Evolutionary conservation across 2,329 filamentous ascomycete genomes (phyloP).

Genomic region (Emmonsiellopsis sp.): DNA sequence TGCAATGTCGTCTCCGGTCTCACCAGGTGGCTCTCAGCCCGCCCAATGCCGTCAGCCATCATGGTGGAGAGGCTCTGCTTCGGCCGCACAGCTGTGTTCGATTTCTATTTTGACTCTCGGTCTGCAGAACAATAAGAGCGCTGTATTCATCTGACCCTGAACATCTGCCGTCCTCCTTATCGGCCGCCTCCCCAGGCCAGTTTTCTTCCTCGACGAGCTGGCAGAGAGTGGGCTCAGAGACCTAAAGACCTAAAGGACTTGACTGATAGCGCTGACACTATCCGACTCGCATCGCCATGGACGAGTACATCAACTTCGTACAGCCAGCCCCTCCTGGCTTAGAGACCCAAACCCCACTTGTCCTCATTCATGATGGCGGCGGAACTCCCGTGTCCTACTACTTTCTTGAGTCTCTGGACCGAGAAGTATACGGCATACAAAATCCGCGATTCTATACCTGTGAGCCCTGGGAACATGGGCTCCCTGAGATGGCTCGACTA

Average conservation of each 20-base stretch:
- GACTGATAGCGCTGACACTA: neutral
- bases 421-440: conserved; percentile 45
- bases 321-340: conserved; percentile 6
- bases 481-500: conserved; percentile 45
- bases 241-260: no score
- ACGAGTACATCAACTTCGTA: conserved; percentile 9
- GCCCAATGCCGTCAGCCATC: no score
- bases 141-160: no score
- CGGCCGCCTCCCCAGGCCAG: no score
- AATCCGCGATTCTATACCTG: conserved; percentile 45
- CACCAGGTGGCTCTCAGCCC: no score
- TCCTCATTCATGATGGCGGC: conserved; percentile 53
- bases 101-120: no score
- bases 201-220: no score
- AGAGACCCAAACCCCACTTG: conserved; percentile 31
- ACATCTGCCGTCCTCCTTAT: no score
- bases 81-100: no score
- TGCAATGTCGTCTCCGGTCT: no score
- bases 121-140: no score
- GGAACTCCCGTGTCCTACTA: conserved; percentile 52
- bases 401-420: conserved; percentile 41
- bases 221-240: neutral
- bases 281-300: neutral
- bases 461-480: conserved; percentile 41
- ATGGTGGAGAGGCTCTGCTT: no score